Evolutionary conservation across 371 early-diverging fungal genomes (phyloP), one percentile per base, ranked within the genome.

Genomic region (Mucor indicus): DNA sequence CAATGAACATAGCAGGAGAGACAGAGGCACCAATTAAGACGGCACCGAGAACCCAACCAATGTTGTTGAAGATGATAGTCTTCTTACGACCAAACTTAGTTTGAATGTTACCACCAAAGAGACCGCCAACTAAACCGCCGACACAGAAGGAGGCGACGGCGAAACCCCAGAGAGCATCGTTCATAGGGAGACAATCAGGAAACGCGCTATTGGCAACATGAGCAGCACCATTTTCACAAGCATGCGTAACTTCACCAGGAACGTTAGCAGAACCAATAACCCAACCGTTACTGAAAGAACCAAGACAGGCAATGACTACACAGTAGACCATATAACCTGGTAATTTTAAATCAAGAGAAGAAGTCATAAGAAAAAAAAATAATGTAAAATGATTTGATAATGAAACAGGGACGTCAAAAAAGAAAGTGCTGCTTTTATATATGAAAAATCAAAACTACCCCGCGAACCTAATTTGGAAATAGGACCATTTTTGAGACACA

Each of bases 61-160:
- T 17, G 44, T 83, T 87, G 55, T 79, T 81, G 17, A 68, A 64
- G 4, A 85, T 49, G 23, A 93, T 67, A 1, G 85, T 69, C 3
- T 67, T 68, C 31, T 81, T 73, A 16, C 92, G 84, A 19, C 91
- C 91, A 39, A 78, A 60, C 16, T 49, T 42, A 31, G 77, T 76
- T 44, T 81, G 73, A 3, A 84, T 50, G 0, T 47, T 49, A 4
- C 86, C 86, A 23, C 82, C 86, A 12, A 44, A 48, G 10, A 90
- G 60, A 12, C 85, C 87, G 24, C 89, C 91, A 1, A 80, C 38
- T 4, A 88, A 52, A 4, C 91, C 93, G 32, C 92, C 90, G 4
- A 88, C 49, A 36, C 83, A 78, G 45, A 80, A 82, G 15, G 80
- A 63, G 1, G 84, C 79, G 11, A 85, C 81, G 1, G 85, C 80